Percentiles rank a stretch among this genome's conserved stretches.
Evolutionary conservation across 163 green algal species (phyloP).

Genomic region (Chlamydomonas reinhardtii): DNA sequence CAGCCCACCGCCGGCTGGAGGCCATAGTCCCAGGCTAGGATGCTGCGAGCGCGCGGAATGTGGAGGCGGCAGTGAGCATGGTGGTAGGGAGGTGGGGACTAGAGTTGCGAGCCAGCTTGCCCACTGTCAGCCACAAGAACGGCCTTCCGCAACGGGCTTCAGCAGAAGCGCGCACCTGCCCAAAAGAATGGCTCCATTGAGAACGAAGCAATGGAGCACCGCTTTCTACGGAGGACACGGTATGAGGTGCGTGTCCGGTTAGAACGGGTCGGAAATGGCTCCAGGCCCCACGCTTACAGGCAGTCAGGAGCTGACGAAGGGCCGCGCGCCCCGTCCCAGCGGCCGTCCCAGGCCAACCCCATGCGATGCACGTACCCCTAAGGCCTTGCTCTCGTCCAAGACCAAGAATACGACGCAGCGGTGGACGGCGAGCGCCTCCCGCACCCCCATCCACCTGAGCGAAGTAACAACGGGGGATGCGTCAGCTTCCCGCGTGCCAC

Average conservation of each 20-base stretch:
- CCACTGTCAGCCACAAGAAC: no score
- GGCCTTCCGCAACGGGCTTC: no score
- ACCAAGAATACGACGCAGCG: conserved; percentile 77
- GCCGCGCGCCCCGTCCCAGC: no score
- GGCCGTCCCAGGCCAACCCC: no score
- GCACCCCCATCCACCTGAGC: conserved; percentile 72
- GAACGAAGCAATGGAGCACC: conserved; percentile 69
- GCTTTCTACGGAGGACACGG: conserved; percentile 51
- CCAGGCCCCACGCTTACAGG: no score
- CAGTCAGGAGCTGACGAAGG: no score
- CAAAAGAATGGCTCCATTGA: conserved; percentile 84
- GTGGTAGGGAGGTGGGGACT: no score
- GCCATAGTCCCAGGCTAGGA: conserved; percentile 49
- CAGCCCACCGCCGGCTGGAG: conserved; percentile 53
- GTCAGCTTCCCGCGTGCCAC: neutral
- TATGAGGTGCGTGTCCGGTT: no score
- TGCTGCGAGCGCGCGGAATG: conserved; percentile 23
- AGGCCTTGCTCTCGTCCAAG: conserved; percentile 61
- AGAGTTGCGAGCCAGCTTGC: no score
- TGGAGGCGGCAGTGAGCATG: no score
- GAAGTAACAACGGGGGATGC: no score
- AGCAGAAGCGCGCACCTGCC: conserved; percentile 66
- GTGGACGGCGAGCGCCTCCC: conserved; percentile 72
- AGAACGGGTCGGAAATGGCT: neutral
- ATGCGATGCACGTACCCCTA: conserved; percentile 67